Conservation (phyloP, 176 grass and related monocot species). For the Leersia perrieri region DNA sequence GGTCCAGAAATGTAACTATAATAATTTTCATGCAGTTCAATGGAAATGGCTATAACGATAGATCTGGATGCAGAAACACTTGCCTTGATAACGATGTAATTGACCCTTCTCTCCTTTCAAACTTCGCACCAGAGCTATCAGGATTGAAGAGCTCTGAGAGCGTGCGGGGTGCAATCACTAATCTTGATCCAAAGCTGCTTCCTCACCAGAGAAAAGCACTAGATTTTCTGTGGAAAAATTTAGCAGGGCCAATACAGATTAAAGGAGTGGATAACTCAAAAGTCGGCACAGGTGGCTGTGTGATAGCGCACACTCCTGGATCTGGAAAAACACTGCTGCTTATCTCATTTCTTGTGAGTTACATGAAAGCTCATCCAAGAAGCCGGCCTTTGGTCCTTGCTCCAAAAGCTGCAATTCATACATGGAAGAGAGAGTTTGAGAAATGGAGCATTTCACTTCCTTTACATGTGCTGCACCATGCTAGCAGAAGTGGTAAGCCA, state of each 20-base stretch:
- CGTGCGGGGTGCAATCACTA: slow-evolving; percentile 60
- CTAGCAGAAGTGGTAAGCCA: slow-evolving; percentile 23
- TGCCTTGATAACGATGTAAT: slow-evolving; percentile 25
- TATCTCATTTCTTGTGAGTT: slow-evolving; percentile 81
- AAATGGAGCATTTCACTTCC: slow-evolving; percentile 75
- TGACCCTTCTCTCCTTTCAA: slow-evolving; percentile 36
- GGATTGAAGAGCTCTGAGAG: slow-evolving; percentile 39
- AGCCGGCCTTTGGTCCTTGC: slow-evolving; percentile 79
- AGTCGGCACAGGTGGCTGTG: slow-evolving; percentile 68
- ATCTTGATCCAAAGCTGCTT: slow-evolving; percentile 62
- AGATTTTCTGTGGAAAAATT: slow-evolving; percentile 87
- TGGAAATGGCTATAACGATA: slow-evolving; percentile 42
- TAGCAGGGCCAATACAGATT: slow-evolving; percentile 54
- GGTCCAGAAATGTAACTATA: no score
- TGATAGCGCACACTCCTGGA: slow-evolving; percentile 89
- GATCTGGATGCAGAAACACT: slow-evolving; percentile 6
- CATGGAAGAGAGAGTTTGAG: slow-evolving; percentile 82
- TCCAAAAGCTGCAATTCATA: slow-evolving; percentile 80
- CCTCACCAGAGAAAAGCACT: slow-evolving; percentile 85
- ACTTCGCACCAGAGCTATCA: slow-evolving; percentile 35
- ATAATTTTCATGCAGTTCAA: slow-evolving; percentile 34
- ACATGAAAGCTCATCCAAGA: slow-evolving; percentile 73
- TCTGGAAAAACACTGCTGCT: slow-evolving; percentile 81
- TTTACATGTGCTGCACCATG: slow-evolving; percentile 56
- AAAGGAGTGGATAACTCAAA: slow-evolving; percentile 48